phyloP scores from a whole-genome alignment of 2,329 filamentous ascomycete species.

The Elsinoe fawcettii region DNA sequence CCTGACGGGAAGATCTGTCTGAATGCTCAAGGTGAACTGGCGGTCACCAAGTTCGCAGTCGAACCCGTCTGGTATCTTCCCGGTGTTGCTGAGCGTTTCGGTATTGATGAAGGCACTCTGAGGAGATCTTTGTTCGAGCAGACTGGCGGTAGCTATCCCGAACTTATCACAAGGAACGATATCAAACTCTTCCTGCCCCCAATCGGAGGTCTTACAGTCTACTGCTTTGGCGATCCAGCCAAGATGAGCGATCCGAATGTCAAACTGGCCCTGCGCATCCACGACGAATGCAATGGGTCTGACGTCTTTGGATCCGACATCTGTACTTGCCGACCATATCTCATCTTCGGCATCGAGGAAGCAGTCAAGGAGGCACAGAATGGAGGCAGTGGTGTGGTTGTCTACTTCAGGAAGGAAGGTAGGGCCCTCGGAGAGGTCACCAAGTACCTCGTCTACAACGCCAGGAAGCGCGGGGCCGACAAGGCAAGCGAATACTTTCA shows the following conservation, averaged over 20 bases:
- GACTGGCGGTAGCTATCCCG: slow-evolving; percentile 91
- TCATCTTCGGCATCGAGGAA: slow-evolving; percentile 95
- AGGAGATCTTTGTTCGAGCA: slow-evolving; percentile 87
- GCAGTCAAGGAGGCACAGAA: slow-evolving; percentile 95
- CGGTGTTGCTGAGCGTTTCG: slow-evolving; percentile 77
- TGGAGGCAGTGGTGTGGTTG: slow-evolving; percentile 87
- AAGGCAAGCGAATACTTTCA: slow-evolving; percentile 88
- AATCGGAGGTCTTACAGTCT: slow-evolving; percentile 91
- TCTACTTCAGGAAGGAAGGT: slow-evolving; percentile 98
- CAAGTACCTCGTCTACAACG: slow-evolving; percentile 78
- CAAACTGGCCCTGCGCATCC: slow-evolving; percentile 74
- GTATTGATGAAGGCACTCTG: slow-evolving; percentile 84
- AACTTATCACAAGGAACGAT: slow-evolving; percentile 88
- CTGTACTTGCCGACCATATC: slow-evolving; percentile 90
- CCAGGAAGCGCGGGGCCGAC: slow-evolving; percentile 69
- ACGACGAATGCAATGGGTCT: slow-evolving; percentile 86
- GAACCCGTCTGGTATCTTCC: slow-evolving; percentile 65
- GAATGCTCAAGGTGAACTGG: slow-evolving; percentile 76
- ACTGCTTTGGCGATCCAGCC: slow-evolving; percentile 90
- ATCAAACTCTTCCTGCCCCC: slow-evolving; percentile 94
- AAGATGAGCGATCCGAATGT: slow-evolving; percentile 85
- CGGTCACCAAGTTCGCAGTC: slow-evolving; percentile 93
- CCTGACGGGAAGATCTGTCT: slow-evolving; percentile 85
- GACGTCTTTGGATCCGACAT: slow-evolving; percentile 98
- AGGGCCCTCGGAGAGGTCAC: slow-evolving; percentile 91